A percentile compares a stretch with the other conserved stretches of the same genome.
Evolutionary conservation across 2,329 filamentous ascomycete species (phyloP).

Genomic region (Colletotrichum nymphaeae): DNA sequence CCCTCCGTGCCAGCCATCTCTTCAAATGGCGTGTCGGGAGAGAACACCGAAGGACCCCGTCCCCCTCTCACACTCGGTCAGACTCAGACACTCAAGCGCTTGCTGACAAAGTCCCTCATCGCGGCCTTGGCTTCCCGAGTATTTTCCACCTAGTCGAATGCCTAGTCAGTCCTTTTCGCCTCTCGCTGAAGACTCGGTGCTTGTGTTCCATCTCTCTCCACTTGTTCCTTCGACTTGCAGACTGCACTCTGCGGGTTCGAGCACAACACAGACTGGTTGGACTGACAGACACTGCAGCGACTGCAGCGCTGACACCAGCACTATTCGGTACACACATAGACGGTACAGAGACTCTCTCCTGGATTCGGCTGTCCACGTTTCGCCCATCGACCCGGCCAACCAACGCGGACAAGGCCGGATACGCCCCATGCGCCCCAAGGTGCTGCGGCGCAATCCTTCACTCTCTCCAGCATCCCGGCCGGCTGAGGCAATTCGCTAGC

Average conservation of each 20-base stretch:
- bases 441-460: conserved; percentile 25
- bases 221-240: conserved; percentile 9
- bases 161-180: not conserved
- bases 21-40: conserved; percentile 21
- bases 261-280: not conserved
- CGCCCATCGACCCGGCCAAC: conserved; percentile 16
- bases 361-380: conserved; percentile 19
- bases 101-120: conserved; percentile 30
- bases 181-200: conserved; percentile 34
- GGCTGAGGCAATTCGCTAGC: conserved; percentile 28
- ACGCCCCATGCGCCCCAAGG: conserved; percentile 19
- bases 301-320: not conserved
- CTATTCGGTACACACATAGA: too few relatives aligned
- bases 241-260: conserved; percentile 23
- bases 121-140: conserved; percentile 17
- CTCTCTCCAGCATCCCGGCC: conserved; percentile 26
- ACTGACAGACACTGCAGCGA: not conserved
- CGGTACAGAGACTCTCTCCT: not conserved
- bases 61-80: conserved; percentile 3
- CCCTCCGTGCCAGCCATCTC: not conserved
- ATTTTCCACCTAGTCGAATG: not conserved
- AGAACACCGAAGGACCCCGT: conserved; percentile 29
- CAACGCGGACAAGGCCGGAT: conserved; percentile 18
- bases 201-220: conserved; percentile 3
- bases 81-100: conserved; percentile 3